Conservation (phyloP, 306 rosid genomes). For the Cicer yamashitae region DNA sequence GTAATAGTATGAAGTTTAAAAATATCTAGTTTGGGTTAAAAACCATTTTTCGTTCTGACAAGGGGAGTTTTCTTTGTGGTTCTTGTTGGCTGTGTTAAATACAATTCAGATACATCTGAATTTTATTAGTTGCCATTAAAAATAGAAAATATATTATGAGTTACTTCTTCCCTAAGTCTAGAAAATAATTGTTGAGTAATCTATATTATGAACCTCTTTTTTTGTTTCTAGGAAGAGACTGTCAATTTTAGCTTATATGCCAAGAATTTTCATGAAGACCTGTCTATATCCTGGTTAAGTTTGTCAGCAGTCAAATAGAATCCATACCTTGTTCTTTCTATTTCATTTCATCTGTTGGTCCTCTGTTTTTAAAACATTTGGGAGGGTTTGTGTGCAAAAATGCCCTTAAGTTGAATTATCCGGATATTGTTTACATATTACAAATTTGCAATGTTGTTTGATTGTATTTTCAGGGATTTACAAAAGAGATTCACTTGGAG, state of each 20-base stretch:
- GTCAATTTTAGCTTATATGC: neutral
- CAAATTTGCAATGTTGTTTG: conserved; percentile 38
- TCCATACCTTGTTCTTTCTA: neutral
- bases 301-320: conserved; percentile 22
- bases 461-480: conserved; percentile 76
- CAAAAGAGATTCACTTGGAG: conserved; percentile 96
- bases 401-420: conserved; percentile 18
- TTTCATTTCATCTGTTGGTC: conserved; percentile 8
- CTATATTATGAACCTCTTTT: neutral
- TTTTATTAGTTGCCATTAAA: conserved; percentile 15
- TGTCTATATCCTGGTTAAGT: conserved; percentile 3
- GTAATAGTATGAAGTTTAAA: neutral
- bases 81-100: conserved; percentile 16
- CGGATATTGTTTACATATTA: conserved; percentile 6
- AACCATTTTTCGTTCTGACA: neutral
- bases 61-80: neutral
- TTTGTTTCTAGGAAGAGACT: conserved; percentile 16
- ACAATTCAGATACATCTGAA: conserved; percentile 4
- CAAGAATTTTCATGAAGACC: neutral
- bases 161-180: conserved; percentile 10
- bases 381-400: neutral
- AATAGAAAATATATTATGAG: conserved; percentile 3
- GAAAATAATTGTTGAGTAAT: neutral
- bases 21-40: conserved; percentile 7
- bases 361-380: conserved; percentile 2